Base-by-base conservation (phyloP, 148 eudicot genomes). In the Chenopodium album region DNA sequence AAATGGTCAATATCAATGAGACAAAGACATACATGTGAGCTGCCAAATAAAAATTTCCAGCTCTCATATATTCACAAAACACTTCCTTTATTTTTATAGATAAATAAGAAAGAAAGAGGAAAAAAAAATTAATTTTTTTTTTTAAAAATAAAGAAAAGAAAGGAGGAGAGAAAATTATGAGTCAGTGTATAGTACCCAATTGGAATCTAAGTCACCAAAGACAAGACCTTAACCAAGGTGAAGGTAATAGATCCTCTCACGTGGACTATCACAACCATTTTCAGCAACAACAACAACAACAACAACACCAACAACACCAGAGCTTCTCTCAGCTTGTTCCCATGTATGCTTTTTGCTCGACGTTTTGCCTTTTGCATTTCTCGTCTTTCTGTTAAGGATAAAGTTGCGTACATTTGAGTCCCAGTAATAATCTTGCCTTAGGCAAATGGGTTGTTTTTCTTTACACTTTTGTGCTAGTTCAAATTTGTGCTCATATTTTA, bases 211-310 rank as follows among this genome's bases (percentile, higher is more conserved):
- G 80, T 83, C 84, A 86, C 83, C 88, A 85, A 80, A 87, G 84
- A 83, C 88, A 85, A 87, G 84, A 80, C 76, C 72, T 80, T 31
- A 71, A 34, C 78, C 87, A 71, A 83, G 88, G 22, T 84, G 87
- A 82, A 69, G 88, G 83, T 48, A 86, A 87, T 73, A 91, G 82
- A 90, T 89, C 89, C 75, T 84, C 90, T 83, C 90, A 90, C 85
- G 88, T 88, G 83, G 79, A 85, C 80, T 83, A 77, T 34, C 76
- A 79, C 37, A 70, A 31, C 52, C 82, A 63, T 20, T 79, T 71
- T 69, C 76, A 66, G 62, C 85, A 83, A 1, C 79, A 76, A 29
- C 84, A 84, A 3, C 84, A 59, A 3, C 84, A 59, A 41, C 79
- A 11, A 19, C 83, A 81, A 48, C 76, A 11, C 7, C 83, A 81